Conservation (phyloP, 1,139 yeast genomes). For the Magnusiomyces tetraspermus region DNA sequence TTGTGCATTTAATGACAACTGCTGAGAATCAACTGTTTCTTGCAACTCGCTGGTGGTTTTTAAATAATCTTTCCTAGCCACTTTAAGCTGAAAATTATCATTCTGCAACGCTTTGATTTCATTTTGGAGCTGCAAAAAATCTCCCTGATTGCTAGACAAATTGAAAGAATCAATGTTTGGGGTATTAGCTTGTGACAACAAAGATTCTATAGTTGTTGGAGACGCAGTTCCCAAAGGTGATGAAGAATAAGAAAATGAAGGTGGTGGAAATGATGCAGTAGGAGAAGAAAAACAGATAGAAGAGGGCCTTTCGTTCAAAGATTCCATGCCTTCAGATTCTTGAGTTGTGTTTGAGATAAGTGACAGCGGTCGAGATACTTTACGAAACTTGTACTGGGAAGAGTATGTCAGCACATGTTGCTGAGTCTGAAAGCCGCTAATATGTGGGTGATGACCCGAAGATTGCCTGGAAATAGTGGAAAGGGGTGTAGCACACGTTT, state of each 20-base stretch:
- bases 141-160: background rate
- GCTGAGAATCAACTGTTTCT: background rate
- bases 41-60: background rate
- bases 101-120: background rate
- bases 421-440: background rate
- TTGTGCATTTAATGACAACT: background rate
- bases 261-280: background rate
- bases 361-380: background rate
- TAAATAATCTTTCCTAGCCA: background rate
- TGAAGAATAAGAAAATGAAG: background rate
- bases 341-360: background rate
- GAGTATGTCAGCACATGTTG: background rate
- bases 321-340: background rate
- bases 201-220: background rate
- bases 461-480: background rate
- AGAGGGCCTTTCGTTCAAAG: background rate
- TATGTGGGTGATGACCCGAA: background rate
- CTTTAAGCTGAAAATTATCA: background rate
- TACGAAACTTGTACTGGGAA: background rate
- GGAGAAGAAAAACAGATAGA: background rate
- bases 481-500: background rate
- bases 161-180: background rate
- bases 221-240: background rate
- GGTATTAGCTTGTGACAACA: background rate
- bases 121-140: background rate